Base-by-base conservation (phyloP, 1,139 yeast genomes). In the Hansenula lynferdii region DNA sequence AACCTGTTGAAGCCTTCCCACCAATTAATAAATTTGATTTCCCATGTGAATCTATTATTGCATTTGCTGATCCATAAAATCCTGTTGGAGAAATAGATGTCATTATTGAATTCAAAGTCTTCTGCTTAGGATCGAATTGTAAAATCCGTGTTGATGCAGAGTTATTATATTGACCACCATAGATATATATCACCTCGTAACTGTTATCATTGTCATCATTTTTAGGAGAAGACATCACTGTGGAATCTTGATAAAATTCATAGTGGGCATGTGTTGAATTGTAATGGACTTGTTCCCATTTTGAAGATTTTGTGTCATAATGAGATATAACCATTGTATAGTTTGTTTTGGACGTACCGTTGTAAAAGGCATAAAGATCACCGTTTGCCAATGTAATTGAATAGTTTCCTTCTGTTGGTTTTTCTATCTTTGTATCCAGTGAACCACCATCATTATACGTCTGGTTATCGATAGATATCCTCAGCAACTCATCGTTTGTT, bases 1-100 rank as follows among this genome's bases (percentile, higher is more conserved):
- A 77, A 0, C 81, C 81, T 8, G 61, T 53, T 5, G 57, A 48
- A 0, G 82, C 69, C 36, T 62, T 62, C 5, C 86, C 86, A 1
- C 85, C 85, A 26, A 79, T 58, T 28, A 74, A 45, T 30, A 77
- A 52, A 33, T 62, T 63, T 1, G 70, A 55, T 21, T 51, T 56
- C 29, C 59, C 64, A 46, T 44, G 42, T 42, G 46, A 48, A 49
- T 42, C 50, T 17, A 64, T 45, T 10, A 61, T 45, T 1, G 68
- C 49, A 2, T 42, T 50, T 0, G 68, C 50, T 0, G 77, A 72
- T 0, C 72, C 73, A 41, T 67, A 71, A 53, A 77, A 72, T 2
- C 71, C 66, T 4, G 74, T 66, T 8, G 80, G 80, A 38, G 67
- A 64, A 11, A 80, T 69, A 1, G 76, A 59, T 1, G 72, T 64